Evolutionary conservation across 306 rosid genomes (phyloP).

Genomic region (Cicer judaicum): DNA sequence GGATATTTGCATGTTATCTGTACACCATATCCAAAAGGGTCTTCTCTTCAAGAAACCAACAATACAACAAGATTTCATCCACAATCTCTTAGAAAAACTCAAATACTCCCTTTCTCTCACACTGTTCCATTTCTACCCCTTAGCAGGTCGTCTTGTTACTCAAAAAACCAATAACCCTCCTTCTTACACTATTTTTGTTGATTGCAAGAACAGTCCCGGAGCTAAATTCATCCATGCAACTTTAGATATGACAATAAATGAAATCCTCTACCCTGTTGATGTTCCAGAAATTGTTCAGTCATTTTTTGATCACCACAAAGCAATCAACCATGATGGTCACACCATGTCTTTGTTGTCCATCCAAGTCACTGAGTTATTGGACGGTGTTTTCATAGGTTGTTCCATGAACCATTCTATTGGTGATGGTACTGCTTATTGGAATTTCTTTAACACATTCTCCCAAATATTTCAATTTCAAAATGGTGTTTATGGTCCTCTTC

Average conservation of each 20-base stretch:
- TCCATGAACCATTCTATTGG: conserved; percentile 60
- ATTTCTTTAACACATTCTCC: conserved; percentile 64
- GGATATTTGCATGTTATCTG: conserved; percentile 60
- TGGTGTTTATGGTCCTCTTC: too few relatives aligned
- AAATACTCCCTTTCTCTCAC: conserved; percentile 59
- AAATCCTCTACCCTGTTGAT: conserved; percentile 61
- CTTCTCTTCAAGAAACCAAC: conserved; percentile 68
- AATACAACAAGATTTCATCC: conserved; percentile 35
- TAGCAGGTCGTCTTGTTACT: conserved; percentile 60
- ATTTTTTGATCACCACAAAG: conserved; percentile 64
- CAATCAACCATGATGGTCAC: conserved; percentile 69
- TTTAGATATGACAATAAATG: conserved; percentile 48
- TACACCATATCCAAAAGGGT: conserved; percentile 68
- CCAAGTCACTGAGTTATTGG: conserved; percentile 61
- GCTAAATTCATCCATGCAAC: conserved; percentile 61
- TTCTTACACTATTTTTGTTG: conserved; percentile 51
- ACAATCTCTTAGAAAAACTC: conserved; percentile 47
- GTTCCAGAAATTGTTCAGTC: conserved; percentile 61
- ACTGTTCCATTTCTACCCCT: conserved; percentile 70
- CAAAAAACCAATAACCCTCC: conserved; percentile 38
- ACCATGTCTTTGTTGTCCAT: conserved; percentile 55
- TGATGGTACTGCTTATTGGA: conserved; percentile 71
- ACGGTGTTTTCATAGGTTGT: conserved; percentile 73
- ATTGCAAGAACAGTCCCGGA: conserved; percentile 50
- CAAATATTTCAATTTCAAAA: conserved; percentile 56